Percentiles rank a stretch among this genome's conserved stretches.
These are phyloP conservation scores for Cardamine occulta DNA, from an alignment of 345 rosid genomes.

Conservation along the genomic window DNA sequence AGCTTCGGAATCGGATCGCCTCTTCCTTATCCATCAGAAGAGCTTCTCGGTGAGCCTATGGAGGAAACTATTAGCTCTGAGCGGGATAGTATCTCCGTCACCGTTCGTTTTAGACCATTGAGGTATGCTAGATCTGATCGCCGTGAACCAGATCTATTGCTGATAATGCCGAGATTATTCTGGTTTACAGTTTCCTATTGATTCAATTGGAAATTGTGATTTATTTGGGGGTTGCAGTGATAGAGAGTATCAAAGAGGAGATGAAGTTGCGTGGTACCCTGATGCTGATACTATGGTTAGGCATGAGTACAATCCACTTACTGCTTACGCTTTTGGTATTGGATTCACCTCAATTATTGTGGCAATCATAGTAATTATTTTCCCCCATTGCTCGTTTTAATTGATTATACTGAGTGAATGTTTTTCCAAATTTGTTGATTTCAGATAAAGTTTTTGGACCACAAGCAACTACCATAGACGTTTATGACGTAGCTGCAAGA, in stretches of 20 bases:
- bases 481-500: constrained; percentile 92
- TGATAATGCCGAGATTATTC: constrained; percentile 16
- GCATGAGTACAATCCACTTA: constrained; percentile 83
- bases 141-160: constrained; percentile 53
- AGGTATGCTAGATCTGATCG: constrained; percentile 61
- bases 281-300: constrained; percentile 94
- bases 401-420: neutral
- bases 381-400: neutral
- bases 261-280: constrained; percentile 95
- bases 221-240: constrained; percentile 57
- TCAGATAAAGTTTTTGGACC: constrained; percentile 94
- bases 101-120: constrained; percentile 95
- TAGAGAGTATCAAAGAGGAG: constrained; percentile 93
- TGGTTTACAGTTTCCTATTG: constrained; percentile 17
- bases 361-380: neutral
- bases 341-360: neutral
- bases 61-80: constrained; percentile 66
- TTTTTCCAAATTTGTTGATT: constrained; percentile 27
- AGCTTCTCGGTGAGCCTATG: constrained; percentile 65
- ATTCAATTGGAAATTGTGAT: constrained; percentile 21
- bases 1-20: constrained; percentile 54
- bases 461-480: constrained; percentile 72
- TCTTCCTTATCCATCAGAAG: constrained; percentile 66
- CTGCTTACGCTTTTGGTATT: constrained; percentile 92
- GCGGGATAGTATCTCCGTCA: constrained; percentile 92